Evolutionary conservation across 1,139 yeast species (phyloP), one percentile per base, ranked within the genome.

Genomic region (Debaryomyces sp.): DNA sequence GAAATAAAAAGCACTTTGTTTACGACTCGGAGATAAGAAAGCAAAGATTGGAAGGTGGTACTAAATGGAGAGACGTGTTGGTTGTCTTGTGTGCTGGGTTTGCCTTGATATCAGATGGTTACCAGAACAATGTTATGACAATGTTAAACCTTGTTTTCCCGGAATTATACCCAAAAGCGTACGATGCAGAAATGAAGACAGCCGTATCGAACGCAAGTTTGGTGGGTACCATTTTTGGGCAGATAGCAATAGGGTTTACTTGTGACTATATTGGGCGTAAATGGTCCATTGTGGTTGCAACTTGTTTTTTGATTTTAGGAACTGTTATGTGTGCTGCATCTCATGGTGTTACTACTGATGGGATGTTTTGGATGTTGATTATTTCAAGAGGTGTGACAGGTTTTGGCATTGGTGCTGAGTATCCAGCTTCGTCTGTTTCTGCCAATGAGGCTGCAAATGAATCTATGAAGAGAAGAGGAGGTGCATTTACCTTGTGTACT

Each of bases 341-440:
- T 21, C 78, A 76, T 51, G 82, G 82, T 29, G 56, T 48, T 3
- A 60, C 77, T 22, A 64, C 63, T 13, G 56, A 66, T n/a, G 79
- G 78, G 4, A 66, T 71, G 68, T 83, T 87, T 60, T 86, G 91
- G 91, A 84, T 86, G 89, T 72, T 86, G 59, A 77, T 83, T 42
- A 80, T 85, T 29, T 71, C 81, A 50, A 73, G 91, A 64, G 90
- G 90, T 55, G 75, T 82, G 21, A 81, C 87, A 43, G 92, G 92
- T 45, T 80, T 84, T 53, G 92, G 92, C 50, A 80, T 86, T 52
- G 92, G 92, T 50, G 90, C 90, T 22, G 94, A 87, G 62, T 85
- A 86, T 62, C 88, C 89, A 2, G 83, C 88, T 1, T 81, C 87
- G 29, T 81, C 89, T 0, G 78, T 85, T 1, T 74, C 87, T 27